Conservation (phyloP, 148 eudicot species). For the Selenicereus undatus region DNA sequence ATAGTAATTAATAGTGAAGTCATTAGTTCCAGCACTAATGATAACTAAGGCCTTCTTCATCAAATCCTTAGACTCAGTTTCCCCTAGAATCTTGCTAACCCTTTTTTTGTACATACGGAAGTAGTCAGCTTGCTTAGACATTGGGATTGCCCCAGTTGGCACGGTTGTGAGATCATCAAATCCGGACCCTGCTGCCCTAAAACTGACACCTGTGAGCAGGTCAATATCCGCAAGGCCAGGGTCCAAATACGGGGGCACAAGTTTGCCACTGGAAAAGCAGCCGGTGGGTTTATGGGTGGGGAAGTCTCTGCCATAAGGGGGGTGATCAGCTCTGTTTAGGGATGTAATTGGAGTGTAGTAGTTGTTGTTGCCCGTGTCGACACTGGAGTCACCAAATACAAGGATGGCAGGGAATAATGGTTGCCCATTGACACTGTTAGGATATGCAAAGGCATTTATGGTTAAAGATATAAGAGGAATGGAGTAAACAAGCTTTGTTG, state of each 20-base stretch:
- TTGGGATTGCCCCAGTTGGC: slow-evolving; percentile 23
- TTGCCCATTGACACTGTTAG: slow-evolving; percentile 7
- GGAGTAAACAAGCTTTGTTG: slow-evolving; percentile 1
- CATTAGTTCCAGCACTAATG: slow-evolving; percentile 52
- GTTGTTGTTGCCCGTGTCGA: slow-evolving; percentile 67
- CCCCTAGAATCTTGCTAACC: slow-evolving; percentile 30
- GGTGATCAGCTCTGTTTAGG: slow-evolving; percentile 43
- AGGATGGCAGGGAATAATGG: slow-evolving; percentile 46
- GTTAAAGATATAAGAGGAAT: slow-evolving; percentile 3
- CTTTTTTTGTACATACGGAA: slow-evolving; percentile 32
- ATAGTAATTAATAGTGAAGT: slow-evolving; percentile 48
- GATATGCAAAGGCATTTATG: background rate
- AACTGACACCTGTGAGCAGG: slow-evolving; percentile 42
- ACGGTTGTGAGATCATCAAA: slow-evolving; percentile 33
- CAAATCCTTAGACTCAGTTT: slow-evolving; percentile 31
- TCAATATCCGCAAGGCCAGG: slow-evolving; percentile 29
- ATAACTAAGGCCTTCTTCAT: slow-evolving; percentile 35
- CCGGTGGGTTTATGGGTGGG: slow-evolving; percentile 49
- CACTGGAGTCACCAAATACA: slow-evolving; percentile 66
- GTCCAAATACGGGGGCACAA: slow-evolving; percentile 41
- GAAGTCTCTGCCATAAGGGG: slow-evolving; percentile 53
- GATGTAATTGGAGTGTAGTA: slow-evolving; percentile 28
- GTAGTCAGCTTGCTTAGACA: slow-evolving; percentile 34
- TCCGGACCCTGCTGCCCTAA: slow-evolving; percentile 53
- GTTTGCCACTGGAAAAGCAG: slow-evolving; percentile 49